phyloP scores from a whole-genome alignment of 1,284 basidiomycete genomes.

The Papiliotrema laurentii region DNA sequence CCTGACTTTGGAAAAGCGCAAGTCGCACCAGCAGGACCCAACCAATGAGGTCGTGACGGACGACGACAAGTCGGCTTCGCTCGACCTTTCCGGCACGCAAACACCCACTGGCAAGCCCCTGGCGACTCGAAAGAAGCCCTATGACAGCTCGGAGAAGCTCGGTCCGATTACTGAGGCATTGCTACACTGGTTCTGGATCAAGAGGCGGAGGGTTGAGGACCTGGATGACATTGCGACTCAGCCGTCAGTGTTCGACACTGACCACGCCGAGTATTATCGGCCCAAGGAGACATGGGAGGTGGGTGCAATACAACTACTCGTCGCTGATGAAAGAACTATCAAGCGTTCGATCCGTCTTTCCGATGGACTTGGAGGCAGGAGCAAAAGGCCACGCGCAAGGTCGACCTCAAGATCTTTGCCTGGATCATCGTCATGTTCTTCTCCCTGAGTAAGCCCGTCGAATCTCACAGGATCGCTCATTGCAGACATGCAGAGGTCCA shows the following conservation, averaged over 20 bases:
- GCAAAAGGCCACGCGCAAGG: slow-evolving; percentile 57
- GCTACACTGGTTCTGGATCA: no score
- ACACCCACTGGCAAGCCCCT: not conserved
- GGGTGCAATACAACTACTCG: not conserved
- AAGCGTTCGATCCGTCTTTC: slow-evolving; percentile 56
- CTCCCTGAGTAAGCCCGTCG: not conserved
- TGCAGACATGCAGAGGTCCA: not conserved
- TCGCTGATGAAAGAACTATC: not conserved
- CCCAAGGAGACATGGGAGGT: not conserved
- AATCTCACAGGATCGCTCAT: not conserved
- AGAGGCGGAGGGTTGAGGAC: not conserved
- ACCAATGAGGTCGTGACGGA: not conserved
- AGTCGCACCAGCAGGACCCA: not conserved
- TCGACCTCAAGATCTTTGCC: slow-evolving; percentile 54
- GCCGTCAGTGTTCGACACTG: not conserved
- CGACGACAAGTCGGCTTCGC: not conserved
- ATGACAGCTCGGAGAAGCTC: not conserved
- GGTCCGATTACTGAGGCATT: not conserved
- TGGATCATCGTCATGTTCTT: slow-evolving; percentile 7
- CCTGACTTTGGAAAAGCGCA: not conserved
- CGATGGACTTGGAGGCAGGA: slow-evolving; percentile 68
- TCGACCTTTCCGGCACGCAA: not conserved
- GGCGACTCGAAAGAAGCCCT: not conserved
- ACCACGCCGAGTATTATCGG: not conserved
- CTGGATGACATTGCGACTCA: not conserved